Conservation (phyloP, 306 rosid species). For the Morella rubra region DNA sequence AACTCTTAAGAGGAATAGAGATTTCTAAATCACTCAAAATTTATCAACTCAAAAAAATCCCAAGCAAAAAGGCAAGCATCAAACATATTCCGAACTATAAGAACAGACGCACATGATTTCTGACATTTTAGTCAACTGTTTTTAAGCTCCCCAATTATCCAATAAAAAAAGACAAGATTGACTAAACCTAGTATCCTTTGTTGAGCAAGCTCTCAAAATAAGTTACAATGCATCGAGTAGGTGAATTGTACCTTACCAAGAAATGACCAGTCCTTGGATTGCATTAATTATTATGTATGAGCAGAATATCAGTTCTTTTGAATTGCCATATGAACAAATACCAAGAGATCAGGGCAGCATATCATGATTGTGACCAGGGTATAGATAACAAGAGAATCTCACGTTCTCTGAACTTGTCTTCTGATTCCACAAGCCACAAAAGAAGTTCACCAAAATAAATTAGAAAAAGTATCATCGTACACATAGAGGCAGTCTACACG, state of each 20-base stretch:
- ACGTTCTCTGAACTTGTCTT: not conserved
- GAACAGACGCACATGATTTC: not conserved
- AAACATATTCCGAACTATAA: not conserved
- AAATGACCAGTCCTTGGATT: conserved; percentile 47
- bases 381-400: not conserved
- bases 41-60: not conserved
- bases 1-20: not conserved
- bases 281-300: conserved; percentile 43
- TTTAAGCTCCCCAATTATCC: not conserved
- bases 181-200: no score
- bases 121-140: not conserved
- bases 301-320: conserved; percentile 1
- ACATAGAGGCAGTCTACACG: not conserved
- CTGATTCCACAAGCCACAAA: not conserved
- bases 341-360: not conserved
- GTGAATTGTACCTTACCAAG: conserved; percentile 42
- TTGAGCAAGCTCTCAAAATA: not conserved
- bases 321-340: conserved; percentile 28
- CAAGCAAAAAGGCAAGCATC: not conserved
- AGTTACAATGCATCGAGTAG: not conserved
- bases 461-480: not conserved
- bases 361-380: not conserved
- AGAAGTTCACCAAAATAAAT: not conserved
- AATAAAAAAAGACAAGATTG: not conserved
- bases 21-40: not conserved